Base-by-base conservation (phyloP, 2,329 filamentous ascomycete genomes). In the Fusarium sp. region DNA sequence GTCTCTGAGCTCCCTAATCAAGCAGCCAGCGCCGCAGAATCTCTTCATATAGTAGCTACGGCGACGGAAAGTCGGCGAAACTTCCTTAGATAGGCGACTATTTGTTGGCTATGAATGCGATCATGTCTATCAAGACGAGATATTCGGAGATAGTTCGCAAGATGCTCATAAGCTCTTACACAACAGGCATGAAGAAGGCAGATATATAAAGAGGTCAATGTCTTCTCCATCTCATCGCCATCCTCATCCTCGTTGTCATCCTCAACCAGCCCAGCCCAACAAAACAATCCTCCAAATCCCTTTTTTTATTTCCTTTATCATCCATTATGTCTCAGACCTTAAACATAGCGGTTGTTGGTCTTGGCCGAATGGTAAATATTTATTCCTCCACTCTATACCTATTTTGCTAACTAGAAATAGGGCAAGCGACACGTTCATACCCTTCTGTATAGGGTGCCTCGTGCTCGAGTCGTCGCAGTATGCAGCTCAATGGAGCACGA, bases 311-410 rank as follows among this genome's bases (percentile, higher is more conserved):
- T 35, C 1, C 14, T 8, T 15, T 8, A 35, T 1, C 14, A 35
- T 35, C 15, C 1, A 53, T 3, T 6, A 75, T 75, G 70, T n/a
- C 69, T 22, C 56, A 62, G 6, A 3, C 51, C 14, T 35, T 74
- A 4, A 72, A 72, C 18, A 74, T 75, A 26, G 74, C 72, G 8
- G 62, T 75, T 32, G 66, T 73, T 22, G 67, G 72, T 24, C 74
- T 75, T 10, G 74, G 74, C 4, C 74, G 72, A 11, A 75, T 75
- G 73, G 67, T 71, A 44, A 42, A 7, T 2, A 2, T 4, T 10
- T 5, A 3, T 17, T 14, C 26, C 41, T 8, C 5, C 3, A 36
- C 8, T 15, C 32, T 35, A 35, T 8, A 35, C 14, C 5, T 11
- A 10, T 8, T 4, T 4, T 8, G 8, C 36, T 42, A 4, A 44